Conservation (phyloP, 768 basidiomycete genomes). For the Butyriboletus loyo region DNA sequence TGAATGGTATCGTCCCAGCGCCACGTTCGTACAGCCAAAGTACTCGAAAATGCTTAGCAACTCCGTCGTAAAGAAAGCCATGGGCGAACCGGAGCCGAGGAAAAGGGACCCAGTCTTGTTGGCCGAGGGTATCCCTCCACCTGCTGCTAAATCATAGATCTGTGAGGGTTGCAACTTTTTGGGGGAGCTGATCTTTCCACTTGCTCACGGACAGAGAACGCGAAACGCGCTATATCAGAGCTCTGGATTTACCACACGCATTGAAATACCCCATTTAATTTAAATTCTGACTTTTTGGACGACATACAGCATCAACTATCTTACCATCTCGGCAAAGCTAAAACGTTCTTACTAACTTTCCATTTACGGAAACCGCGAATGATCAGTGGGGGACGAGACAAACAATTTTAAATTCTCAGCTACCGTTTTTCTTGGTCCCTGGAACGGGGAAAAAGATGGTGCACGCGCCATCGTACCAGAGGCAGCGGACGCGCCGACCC, state of each 20-base stretch:
- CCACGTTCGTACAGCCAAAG: constrained; percentile 83
- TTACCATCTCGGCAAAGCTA: too few relatives aligned
- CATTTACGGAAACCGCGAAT: too few relatives aligned
- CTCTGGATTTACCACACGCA: neutral
- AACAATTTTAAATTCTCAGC: too few relatives aligned
- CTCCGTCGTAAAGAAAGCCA: constrained; percentile 53
- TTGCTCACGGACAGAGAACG: neutral
- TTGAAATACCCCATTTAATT: constrained; percentile 2
- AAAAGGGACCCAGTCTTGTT: constrained; percentile 24
- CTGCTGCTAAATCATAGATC: constrained; percentile 25
- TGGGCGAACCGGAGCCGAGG: constrained; percentile 53
- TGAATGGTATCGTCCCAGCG: constrained; percentile 39
- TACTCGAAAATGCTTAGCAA: constrained; percentile 77
- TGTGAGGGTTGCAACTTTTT: neutral
- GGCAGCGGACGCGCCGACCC: neutral
- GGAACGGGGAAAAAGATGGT: neutral
- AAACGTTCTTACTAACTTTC: neutral
- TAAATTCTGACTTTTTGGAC: neutral
- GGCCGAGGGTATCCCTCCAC: constrained; percentile 27
- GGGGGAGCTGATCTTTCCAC: neutral
- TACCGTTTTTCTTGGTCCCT: neutral
- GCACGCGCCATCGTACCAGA: too few relatives aligned
- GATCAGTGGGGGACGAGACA: neutral
- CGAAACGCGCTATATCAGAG: neutral
- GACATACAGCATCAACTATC: neutral